Percentiles rank a stretch among this genome's conserved stretches.
Conservation (phyloP, 1,139 yeast genomes). For the Sugiyamaella castrensis region DNA sequence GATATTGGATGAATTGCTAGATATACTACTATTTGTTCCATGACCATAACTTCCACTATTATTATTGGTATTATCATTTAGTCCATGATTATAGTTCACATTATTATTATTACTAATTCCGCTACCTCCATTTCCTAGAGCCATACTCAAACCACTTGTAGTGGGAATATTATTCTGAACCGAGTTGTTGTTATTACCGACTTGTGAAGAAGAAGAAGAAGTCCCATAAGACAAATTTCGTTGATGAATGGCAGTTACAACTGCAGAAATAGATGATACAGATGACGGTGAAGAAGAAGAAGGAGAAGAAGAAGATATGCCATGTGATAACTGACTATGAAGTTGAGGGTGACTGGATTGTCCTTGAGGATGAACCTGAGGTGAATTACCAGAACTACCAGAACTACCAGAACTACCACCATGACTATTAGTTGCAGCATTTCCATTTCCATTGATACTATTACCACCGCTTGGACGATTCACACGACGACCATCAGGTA, state of each 20-base stretch:
- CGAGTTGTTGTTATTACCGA: too few species aligned
- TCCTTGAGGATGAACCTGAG: constrained; percentile 1
- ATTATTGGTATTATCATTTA: too few species aligned
- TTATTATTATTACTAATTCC: not conserved
- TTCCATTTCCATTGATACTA: constrained; percentile 6
- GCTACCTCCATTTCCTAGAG: constrained; percentile 1
- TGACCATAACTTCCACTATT: too few species aligned
- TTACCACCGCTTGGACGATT: constrained; percentile 42
- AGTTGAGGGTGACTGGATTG: not conserved
- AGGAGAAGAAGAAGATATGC: not conserved
- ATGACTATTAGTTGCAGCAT: too few species aligned
- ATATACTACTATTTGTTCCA: too few species aligned
- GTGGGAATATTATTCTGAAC: not conserved
- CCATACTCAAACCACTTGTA: constrained; percentile 5
- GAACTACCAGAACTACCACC: not conserved
- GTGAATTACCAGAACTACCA: not conserved
- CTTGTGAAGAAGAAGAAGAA: not conserved
- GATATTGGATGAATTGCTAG: too few species aligned
- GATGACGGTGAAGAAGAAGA: not conserved
- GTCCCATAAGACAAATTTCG: constrained; percentile 7
- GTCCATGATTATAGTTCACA: not conserved
- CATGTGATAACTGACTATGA: not conserved
- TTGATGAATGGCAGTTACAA: constrained; percentile 2
- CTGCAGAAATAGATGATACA: not conserved
- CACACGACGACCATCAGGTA: constrained; percentile 84